Conservation (phyloP, 202 grass and related monocot species). For the Thinopyrum obtusiflorum region DNA sequence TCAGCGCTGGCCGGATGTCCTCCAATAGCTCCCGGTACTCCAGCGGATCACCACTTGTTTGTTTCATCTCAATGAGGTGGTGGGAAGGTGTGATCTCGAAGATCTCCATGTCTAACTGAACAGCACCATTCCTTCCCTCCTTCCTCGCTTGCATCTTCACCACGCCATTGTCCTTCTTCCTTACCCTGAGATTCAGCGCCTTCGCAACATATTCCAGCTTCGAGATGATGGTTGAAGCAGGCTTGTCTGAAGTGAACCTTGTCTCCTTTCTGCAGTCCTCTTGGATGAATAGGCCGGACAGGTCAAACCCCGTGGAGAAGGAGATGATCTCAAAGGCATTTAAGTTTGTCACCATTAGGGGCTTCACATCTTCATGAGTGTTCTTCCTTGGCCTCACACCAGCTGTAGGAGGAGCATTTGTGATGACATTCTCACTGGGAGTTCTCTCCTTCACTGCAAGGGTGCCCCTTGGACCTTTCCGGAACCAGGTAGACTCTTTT, state of each 20-base stretch:
- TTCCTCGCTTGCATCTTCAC: conserved; percentile 61
- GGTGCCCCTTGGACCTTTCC: conserved; percentile 50
- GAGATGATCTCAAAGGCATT: conserved; percentile 97
- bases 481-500: conserved; percentile 73
- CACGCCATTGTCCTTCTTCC: conserved; percentile 70
- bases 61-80: conserved; percentile 82
- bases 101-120: conserved; percentile 66
- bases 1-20: conserved; percentile 62
- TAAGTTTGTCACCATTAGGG: conserved; percentile 38
- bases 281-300: conserved; percentile 69
- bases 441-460: conserved; percentile 24
- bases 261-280: conserved; percentile 48
- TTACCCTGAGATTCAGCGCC: conserved; percentile 64
- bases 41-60: conserved; percentile 61
- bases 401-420: not conserved
- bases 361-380: conserved; percentile 37
- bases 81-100: conserved; percentile 61
- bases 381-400: conserved; percentile 25
- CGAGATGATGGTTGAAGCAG: conserved; percentile 50
- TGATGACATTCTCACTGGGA: conserved; percentile 13
- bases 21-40: conserved; percentile 66
- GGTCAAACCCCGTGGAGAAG: conserved; percentile 70
- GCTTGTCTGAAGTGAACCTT: conserved; percentile 71
- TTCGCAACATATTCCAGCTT: conserved; percentile 59
- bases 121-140: conserved; percentile 58